Percentiles rank a stretch among this genome's conserved stretches.
Conservation (phyloP, 140 eudicot genomes). For the Anethum foeniculum region DNA sequence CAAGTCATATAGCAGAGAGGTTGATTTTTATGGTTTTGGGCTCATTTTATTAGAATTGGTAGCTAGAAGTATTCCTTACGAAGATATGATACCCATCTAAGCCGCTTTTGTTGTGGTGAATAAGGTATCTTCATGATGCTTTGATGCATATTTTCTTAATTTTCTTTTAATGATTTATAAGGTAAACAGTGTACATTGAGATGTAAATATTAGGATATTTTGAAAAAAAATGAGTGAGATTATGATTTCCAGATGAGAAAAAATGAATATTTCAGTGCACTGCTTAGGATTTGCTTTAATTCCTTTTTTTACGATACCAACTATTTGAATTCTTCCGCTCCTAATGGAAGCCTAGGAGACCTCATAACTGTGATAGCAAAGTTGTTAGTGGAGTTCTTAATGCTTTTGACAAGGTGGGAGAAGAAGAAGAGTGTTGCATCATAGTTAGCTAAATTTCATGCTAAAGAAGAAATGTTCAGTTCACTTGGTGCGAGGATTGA, state of each 20-base stretch:
- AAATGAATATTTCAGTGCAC: not conserved
- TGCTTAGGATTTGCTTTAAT: not conserved
- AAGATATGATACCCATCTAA: constrained; percentile 79
- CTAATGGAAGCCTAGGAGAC: not conserved
- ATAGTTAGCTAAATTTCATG: not conserved
- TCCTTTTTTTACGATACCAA: not conserved
- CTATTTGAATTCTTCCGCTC: too few species aligned
- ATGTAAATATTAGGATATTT: not conserved
- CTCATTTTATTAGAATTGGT: constrained; percentile 83
- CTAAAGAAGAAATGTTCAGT: not conserved
- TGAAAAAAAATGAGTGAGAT: not conserved
- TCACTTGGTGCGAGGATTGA: not conserved
- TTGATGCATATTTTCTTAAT: not conserved
- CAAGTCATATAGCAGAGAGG: constrained; percentile 60
- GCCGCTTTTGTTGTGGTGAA: constrained; percentile 91
- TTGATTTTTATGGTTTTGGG: constrained; percentile 84
- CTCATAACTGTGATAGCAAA: not conserved
- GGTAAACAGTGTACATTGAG: not conserved
- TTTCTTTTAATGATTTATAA: not conserved
- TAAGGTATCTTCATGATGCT: constrained; percentile 37
- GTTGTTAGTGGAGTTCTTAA: not conserved
- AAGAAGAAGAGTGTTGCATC: not conserved
- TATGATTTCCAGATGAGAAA: not conserved
- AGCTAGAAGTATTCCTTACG: constrained; percentile 72
- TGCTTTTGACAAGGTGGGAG: not conserved